phyloP scores from a whole-genome alignment of 1,284 basidiomycete species.

The Lignosus rhinocerotis region DNA sequence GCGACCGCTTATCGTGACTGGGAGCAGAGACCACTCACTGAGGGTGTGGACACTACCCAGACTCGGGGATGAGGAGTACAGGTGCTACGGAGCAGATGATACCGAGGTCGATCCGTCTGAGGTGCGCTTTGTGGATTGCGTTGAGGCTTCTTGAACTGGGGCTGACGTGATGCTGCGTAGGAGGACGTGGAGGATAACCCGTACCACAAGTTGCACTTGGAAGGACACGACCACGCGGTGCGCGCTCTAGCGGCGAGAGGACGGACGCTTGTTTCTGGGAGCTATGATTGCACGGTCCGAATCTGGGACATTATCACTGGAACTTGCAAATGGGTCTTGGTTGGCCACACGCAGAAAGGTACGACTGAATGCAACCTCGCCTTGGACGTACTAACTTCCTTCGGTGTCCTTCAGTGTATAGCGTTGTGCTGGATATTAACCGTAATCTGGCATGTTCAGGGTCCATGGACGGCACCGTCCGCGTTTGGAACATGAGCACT shows the following conservation, averaged over 20 bases:
- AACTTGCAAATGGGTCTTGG: conserved; percentile 75
- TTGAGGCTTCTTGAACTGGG: neutral
- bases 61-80: conserved; percentile 75
- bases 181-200: conserved; percentile 87
- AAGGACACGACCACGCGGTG: conserved; percentile 90
- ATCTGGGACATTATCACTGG: conserved; percentile 96
- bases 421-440: conserved; percentile 82
- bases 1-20: conserved; percentile 87
- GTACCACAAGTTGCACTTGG: conserved; percentile 81
- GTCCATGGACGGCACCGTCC: conserved; percentile 95
- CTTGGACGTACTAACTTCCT: neutral
- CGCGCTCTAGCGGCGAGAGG: conserved; percentile 90
- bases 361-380: conserved; percentile 14
- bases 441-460: conserved; percentile 91
- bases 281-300: conserved; percentile 91
- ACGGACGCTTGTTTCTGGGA: conserved; percentile 88
- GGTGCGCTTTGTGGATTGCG: conserved; percentile 38
- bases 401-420: conserved; percentile 66
- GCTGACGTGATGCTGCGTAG: conserved; percentile 28
- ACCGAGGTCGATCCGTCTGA: conserved; percentile 68
- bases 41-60: conserved; percentile 89
- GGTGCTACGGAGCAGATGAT: conserved; percentile 70
- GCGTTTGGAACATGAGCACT: conserved; percentile 85
- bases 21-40: conserved; percentile 87
- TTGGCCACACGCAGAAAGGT: conserved; percentile 93